Percentiles rank a stretch among this genome's conserved stretches.
These are phyloP conservation scores for Epithemia pelagica DNA, from an alignment of 108 stramenopile species.

Conservation along the genomic window DNA sequence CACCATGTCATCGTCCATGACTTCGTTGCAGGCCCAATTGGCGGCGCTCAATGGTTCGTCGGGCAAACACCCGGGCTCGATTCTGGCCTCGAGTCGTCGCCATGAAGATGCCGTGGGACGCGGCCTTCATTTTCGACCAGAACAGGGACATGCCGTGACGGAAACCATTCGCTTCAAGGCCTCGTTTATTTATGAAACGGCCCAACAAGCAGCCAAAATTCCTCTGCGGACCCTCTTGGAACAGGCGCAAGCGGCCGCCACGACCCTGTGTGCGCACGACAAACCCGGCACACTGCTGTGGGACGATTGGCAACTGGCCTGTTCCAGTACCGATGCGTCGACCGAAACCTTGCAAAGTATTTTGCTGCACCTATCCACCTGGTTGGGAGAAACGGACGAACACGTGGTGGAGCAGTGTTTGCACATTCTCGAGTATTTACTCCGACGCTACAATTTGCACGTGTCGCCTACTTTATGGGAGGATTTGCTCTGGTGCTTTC, in stretches of 20 bases:
- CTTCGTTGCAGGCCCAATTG: conserved; percentile 42
- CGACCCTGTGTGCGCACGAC: conserved; percentile 13
- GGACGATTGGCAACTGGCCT: background rate
- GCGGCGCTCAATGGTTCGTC: conserved; percentile 25
- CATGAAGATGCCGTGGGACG: conserved; percentile 53
- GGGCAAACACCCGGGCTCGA: conserved; percentile 15
- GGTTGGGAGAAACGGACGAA: background rate
- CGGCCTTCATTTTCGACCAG: conserved; percentile 44
- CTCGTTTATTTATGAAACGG: conserved; percentile 55
- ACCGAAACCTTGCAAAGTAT: conserved; percentile 13
- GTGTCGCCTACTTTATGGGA: conserved; percentile 15
- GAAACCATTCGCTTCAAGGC: conserved; percentile 31
- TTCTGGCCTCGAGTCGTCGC: conserved; percentile 22
- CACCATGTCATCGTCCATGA: too few species aligned
- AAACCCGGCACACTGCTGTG: background rate
- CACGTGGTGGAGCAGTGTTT: conserved; percentile 11
- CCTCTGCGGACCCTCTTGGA: conserved; percentile 51
- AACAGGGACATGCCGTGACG: conserved; percentile 41
- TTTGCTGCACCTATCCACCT: background rate
- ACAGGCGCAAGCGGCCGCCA: conserved; percentile 42
- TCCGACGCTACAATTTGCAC: conserved; percentile 66
- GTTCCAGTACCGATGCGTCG: conserved; percentile 11
- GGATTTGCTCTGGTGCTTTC: conserved; percentile 28
- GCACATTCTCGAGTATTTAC: conserved; percentile 67
- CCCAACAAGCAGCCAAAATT: conserved; percentile 53